phyloP scores from a whole-genome alignment of 306 rosid genomes.

The Fragaria ananassa region DNA sequence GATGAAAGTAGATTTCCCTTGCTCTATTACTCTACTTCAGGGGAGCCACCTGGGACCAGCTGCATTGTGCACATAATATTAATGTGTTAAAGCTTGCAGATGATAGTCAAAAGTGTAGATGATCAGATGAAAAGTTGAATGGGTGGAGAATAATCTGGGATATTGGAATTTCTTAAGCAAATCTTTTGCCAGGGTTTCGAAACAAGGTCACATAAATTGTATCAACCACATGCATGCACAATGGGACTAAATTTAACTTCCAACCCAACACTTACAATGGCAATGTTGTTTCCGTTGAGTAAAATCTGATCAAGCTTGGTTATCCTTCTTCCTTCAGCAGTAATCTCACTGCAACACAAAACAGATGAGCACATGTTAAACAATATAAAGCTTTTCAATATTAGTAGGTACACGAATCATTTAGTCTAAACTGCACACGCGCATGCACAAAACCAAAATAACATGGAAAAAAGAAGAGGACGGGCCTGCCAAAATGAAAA shows the following conservation, averaged over 20 bases:
- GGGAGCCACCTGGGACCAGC: constrained; percentile 89
- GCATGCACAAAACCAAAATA: neutral
- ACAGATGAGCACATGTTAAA: neutral
- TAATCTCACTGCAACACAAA: constrained; percentile 66
- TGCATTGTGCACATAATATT: constrained; percentile 33
- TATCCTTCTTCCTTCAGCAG: constrained; percentile 94
- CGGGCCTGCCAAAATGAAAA: neutral
- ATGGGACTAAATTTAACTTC: neutral
- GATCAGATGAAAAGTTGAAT: neutral
- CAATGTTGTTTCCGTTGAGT: constrained; percentile 96
- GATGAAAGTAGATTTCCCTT: neutral
- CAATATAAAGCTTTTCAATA: neutral
- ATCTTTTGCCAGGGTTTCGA: too few relatives aligned
- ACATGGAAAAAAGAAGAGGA: neutral
- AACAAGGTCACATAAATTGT: neutral
- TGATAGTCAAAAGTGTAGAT: neutral
- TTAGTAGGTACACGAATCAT: neutral
- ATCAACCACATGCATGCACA: neutral
- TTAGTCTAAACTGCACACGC: neutral
- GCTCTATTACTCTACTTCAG: constrained; percentile 61
- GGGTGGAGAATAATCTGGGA: too few relatives aligned
- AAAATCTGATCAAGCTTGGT: constrained; percentile 97
- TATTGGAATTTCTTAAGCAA: neutral
- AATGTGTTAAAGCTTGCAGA: neutral
- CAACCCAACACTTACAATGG: constrained; percentile 71